Conservation (phyloP, 176 grass and related monocot species). For the Avena insularis region DNA sequence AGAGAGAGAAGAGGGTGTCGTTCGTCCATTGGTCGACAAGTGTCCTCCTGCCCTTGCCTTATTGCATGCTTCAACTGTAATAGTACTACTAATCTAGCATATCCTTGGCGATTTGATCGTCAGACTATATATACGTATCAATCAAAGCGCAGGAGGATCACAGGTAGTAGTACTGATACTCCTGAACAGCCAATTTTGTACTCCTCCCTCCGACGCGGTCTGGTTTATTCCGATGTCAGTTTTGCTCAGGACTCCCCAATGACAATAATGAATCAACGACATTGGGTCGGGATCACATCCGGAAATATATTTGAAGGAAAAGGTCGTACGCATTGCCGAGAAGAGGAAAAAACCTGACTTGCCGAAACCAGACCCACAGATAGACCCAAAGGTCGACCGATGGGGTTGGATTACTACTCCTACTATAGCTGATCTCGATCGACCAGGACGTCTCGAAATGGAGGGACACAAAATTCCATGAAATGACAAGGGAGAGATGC, state of each 20-base stretch:
- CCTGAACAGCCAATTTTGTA: constrained; percentile 16
- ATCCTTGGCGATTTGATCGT: background rate
- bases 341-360: background rate
- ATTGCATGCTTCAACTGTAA: constrained; percentile 5
- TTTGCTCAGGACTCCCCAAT: background rate
- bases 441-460: background rate
- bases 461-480: background rate
- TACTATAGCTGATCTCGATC: background rate
- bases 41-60: constrained; percentile 17
- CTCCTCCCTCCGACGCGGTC: background rate
- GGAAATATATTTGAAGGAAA: no score
- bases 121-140: background rate
- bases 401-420: background rate
- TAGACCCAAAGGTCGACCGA: background rate
- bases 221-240: background rate
- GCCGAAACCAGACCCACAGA: background rate
- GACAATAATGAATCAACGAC: background rate
- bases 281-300: background rate
- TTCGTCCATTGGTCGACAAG: constrained; percentile 44
- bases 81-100: background rate
- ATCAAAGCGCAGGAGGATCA: background rate
- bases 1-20: background rate
- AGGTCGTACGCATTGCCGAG: no score
- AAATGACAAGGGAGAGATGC: background rate
- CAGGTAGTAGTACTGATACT: background rate